These are phyloP conservation scores for Candolleomyces eurysporus DNA, from an alignment of 768 basidiomycete species.

Conservation along the genomic window DNA sequence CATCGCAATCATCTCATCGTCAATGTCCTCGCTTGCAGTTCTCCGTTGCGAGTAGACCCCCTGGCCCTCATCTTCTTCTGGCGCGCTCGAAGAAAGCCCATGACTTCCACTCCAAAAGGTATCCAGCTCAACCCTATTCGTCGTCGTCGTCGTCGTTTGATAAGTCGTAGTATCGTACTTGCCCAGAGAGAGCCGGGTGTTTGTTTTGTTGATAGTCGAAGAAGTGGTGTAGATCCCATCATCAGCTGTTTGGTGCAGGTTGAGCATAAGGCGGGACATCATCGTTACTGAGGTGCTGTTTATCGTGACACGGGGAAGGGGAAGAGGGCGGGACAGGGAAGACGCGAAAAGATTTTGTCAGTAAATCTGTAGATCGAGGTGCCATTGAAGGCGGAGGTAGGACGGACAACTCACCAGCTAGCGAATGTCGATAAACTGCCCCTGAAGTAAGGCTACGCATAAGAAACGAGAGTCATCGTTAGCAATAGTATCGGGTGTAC, in stretches of 20 bases:
- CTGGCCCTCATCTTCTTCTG: too few relatives aligned
- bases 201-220: too few relatives aligned
- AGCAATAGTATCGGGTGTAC: background rate
- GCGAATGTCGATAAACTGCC: conserved; percentile 51
- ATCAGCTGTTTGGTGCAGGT: conserved; percentile 43
- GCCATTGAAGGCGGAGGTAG: background rate
- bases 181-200: background rate
- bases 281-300: conserved; percentile 47
- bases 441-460: conserved; percentile 37
- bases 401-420: conserved; percentile 34
- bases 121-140: conserved; percentile 23
- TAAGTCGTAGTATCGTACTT: conserved; percentile 18
- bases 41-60: too few relatives aligned
- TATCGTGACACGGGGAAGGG: conserved; percentile 10
- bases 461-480: background rate
- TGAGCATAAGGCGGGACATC: conserved; percentile 57
- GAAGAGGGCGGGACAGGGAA: background rate
- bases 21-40: too few relatives aligned
- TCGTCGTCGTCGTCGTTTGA: conserved; percentile 7
- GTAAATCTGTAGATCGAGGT: background rate
- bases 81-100: background rate
- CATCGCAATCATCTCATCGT: too few relatives aligned
- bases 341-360: background rate
- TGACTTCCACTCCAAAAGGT: conserved; percentile 17
- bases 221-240: conserved; percentile 25